Percentiles rank a stretch among this genome's conserved stretches.
phyloP scores from a whole-genome alignment of 139 green algal species.

The Coelastrella sp. region DNA sequence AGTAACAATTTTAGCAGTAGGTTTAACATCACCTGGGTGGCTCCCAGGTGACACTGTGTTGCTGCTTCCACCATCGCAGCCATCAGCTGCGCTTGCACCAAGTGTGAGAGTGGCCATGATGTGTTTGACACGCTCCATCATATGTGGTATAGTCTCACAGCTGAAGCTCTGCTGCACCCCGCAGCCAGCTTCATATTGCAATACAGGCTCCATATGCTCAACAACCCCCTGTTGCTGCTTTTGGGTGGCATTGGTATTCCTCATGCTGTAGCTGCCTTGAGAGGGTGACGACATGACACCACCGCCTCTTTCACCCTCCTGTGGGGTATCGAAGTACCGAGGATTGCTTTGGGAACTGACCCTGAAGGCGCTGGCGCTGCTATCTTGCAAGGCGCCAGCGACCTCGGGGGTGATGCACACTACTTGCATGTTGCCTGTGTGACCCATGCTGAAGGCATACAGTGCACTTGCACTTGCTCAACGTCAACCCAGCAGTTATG shows the following conservation, averaged over 20 bases:
- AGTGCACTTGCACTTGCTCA: not conserved
- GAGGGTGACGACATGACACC: not conserved
- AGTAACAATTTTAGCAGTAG: not conserved
- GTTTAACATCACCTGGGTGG: not conserved
- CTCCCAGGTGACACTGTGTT: not conserved
- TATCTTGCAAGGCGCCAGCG: not conserved
- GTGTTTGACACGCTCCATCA: slow-evolving; percentile 1
- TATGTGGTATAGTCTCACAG: slow-evolving; percentile 15
- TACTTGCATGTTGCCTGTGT: no score
- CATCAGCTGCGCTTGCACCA: not conserved
- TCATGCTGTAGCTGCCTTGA: not conserved
- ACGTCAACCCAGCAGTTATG: not conserved
- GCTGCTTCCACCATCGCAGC: not conserved
- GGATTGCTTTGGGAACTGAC: no score
- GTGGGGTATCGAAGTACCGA: no score
- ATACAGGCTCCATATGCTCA: not conserved
- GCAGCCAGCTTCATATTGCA: not conserved
- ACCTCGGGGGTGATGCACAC: no score
- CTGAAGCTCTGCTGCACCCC: not conserved
- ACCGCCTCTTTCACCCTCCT: not conserved
- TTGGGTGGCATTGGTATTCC: not conserved
- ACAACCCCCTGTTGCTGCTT: not conserved
- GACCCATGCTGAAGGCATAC: not conserved
- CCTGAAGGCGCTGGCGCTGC: not conserved
- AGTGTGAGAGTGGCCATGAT: not conserved